phyloP scores from a whole-genome alignment of 495 filamentous ascomycete species.

The Neurospora cerealis region DNA sequence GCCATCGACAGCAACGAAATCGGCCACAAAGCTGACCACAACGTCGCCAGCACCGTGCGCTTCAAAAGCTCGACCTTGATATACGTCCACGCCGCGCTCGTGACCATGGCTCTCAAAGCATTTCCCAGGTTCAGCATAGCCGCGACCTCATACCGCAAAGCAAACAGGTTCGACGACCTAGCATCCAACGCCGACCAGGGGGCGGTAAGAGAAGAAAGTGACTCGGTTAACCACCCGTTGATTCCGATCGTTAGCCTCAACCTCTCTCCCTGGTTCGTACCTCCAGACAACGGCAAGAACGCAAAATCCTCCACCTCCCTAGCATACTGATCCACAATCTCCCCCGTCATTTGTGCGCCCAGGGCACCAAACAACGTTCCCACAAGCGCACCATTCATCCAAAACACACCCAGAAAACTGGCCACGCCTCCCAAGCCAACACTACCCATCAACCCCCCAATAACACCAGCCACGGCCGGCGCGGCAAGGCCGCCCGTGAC shows the following conservation, averaged over 20 bases:
- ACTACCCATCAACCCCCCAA: constrained; percentile 82
- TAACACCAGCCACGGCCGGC: constrained; percentile 72
- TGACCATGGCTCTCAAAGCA: constrained; percentile 54
- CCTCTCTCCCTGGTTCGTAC: constrained; percentile 17
- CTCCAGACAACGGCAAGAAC: constrained; percentile 60
- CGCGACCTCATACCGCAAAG: constrained; percentile 69
- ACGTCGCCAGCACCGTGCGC: constrained; percentile 61
- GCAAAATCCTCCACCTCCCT: constrained; percentile 79
- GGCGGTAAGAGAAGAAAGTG: constrained; percentile 49
- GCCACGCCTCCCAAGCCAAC: constrained; percentile 77
- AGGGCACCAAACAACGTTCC: constrained; percentile 84
- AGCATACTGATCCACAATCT: constrained; percentile 78
- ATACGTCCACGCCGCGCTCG: constrained; percentile 59
- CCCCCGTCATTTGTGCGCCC: constrained; percentile 75
- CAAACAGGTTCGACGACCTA: constrained; percentile 63
- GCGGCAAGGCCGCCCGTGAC: constrained; percentile 83
- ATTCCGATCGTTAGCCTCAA: constrained; percentile 75
- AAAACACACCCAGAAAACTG: constrained; percentile 72
- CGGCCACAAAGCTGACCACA: constrained; percentile 70
- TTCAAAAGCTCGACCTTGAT: constrained; percentile 64
- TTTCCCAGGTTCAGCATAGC: constrained; percentile 66
- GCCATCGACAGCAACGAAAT: constrained; percentile 57
- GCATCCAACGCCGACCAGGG: constrained; percentile 66
- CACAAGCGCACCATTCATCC: constrained; percentile 71
- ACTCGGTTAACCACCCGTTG: constrained; percentile 53